Percentiles rank a stretch among this genome's conserved stretches.
These are phyloP conservation scores for Phytophthora hibernalis DNA, from an alignment of 352 stramenopile species.

Conservation along the genomic window DNA sequence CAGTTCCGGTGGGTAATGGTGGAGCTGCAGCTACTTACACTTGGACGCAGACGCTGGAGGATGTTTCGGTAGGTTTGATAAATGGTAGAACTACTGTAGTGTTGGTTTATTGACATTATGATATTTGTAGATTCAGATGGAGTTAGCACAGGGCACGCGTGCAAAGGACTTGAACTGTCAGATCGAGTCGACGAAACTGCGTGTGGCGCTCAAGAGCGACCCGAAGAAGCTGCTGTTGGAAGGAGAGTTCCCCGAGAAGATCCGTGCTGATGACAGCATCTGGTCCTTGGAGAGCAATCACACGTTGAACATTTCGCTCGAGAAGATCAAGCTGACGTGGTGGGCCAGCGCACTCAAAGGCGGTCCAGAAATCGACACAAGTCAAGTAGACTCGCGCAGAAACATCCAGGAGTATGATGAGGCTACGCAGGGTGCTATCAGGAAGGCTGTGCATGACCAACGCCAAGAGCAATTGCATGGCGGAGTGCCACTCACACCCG, in stretches of 20 bases:
- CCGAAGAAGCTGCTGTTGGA: constrained; percentile 57
- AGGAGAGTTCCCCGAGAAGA: constrained; percentile 90
- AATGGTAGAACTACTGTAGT: neutral
- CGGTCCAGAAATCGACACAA: constrained; percentile 97
- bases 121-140: constrained; percentile 73
- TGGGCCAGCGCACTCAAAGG: constrained; percentile 94
- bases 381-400: constrained; percentile 96
- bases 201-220: constrained; percentile 77
- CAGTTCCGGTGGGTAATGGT: constrained; percentile 92
- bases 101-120: constrained; percentile 1
- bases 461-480: constrained; percentile 92
- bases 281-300: constrained; percentile 94
- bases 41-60: constrained; percentile 98
- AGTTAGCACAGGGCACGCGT: constrained; percentile 89
- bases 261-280: constrained; percentile 97
- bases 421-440: constrained; percentile 97
- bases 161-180: constrained; percentile 92
- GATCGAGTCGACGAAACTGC: constrained; percentile 90
- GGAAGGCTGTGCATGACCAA: constrained; percentile 98
- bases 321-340: constrained; percentile 98
- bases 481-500: constrained; percentile 90
- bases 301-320: constrained; percentile 89
- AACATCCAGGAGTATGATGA: constrained; percentile 97
- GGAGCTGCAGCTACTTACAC: constrained; percentile 90
- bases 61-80: constrained; percentile 84